Percentiles rank a stretch among this genome's conserved stretches.
phyloP scores from a whole-genome alignment of 2,329 filamentous ascomycete genomes.

The Geosmithia flava region DNA sequence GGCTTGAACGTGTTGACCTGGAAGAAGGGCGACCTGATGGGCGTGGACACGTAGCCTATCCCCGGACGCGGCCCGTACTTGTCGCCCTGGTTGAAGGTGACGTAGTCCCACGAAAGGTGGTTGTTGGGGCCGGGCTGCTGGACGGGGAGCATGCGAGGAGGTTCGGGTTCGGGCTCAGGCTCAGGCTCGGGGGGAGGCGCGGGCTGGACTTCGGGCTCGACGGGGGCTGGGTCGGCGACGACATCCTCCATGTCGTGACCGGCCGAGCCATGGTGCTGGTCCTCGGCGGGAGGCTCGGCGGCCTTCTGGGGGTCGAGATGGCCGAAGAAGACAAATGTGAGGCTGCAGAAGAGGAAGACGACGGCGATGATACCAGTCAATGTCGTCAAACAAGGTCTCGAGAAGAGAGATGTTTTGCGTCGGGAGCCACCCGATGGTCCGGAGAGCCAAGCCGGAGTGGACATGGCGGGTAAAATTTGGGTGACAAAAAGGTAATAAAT shows the following conservation, averaged over 20 bases:
- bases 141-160: neutral
- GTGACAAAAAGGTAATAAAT: neutral
- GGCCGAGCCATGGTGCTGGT: neutral
- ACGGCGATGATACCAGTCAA: neutral
- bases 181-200: neutral
- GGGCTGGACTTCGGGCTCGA: neutral
- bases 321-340: slow-evolving; percentile 1
- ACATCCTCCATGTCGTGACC: neutral
- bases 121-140: slow-evolving; percentile 1
- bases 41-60: neutral
- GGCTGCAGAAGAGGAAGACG: neutral
- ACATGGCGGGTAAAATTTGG: neutral
- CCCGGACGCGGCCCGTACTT: neutral
- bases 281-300: neutral
- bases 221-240: neutral
- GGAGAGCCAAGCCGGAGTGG: neutral
- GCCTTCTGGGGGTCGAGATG: neutral
- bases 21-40: neutral
- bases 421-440: neutral
- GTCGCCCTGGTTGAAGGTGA: neutral
- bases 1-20: slow-evolving; percentile 25
- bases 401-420: neutral
- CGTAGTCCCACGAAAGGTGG: neutral
- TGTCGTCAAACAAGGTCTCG: neutral
- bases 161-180: neutral